Base-by-base conservation (phyloP, 169 alveolate species). In the Plasmodium berghei region DNA sequence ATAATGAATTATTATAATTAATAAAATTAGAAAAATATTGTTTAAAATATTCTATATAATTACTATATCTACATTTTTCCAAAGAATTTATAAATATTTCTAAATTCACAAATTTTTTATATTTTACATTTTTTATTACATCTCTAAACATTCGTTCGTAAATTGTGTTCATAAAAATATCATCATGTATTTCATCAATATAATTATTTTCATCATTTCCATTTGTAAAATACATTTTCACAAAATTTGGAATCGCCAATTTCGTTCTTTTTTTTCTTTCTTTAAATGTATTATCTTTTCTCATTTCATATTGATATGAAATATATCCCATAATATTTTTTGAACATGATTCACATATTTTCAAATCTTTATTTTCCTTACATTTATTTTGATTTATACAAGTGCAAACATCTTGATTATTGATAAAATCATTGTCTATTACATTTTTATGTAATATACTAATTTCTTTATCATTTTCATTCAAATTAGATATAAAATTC, bases 131-230 rank as follows among this genome's bases (percentile, higher is more conserved):
- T 71, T 24, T 83, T 42, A 83, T 22, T 20, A 83, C 45, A 40
- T 83, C 90, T 10, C 90, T 64, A 83, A 83, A 83, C 26, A 83
- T 40, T 56, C 42, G 55, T 4, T 83, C 90, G 45, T 55, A 48
- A 9, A 61, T 16, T 1, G 74, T 14, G 16, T 67, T 83, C 1
- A 48, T 5, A 34, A 34, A 34, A 9, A 54, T 18, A n/a, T 16
- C 34, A 14, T 40, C 66, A 54, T 46, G 58, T 40, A 16, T 67
- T 61, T 67, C 90, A 9, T 69, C 62, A 20, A 18, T 5, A 9
- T n/a, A 0, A 9, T 83, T 5, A 40, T 20, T 56, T 20, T 83
- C 40, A 16, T 42, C 22, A 40, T 54, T 49, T 9, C 16, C 18
- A 42, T 69, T 83, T 24, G 58, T n/a, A 83, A 69, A 83, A 69